Evolutionary conservation across 331 rosid species (phyloP).

Genomic region (Pyrus hybrid): DNA sequence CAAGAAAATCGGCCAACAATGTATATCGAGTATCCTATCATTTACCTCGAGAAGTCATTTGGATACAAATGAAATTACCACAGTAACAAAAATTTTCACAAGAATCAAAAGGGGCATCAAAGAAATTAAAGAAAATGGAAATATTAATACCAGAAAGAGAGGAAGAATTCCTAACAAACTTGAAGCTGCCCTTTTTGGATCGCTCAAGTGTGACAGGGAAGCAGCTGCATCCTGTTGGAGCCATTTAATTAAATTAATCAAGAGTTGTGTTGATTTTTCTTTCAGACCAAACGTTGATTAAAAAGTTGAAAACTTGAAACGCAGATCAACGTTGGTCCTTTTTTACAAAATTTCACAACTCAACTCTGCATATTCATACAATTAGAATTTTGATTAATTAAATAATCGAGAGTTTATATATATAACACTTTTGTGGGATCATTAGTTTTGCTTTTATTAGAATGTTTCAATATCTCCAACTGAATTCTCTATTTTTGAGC

Average conservation of each 20-base stretch:
- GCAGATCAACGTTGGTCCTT: neutral
- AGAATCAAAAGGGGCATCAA: neutral
- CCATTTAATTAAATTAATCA: neutral
- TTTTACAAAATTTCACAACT: neutral
- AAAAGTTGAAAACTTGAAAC: neutral
- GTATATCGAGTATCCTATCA: neutral
- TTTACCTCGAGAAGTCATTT: neutral
- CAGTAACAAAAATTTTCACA: neutral
- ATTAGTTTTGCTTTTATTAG: neutral
- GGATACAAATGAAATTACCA: neutral
- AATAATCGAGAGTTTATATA: neutral
- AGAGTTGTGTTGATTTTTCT: neutral
- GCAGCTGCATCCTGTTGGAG: slow-evolving; percentile 27
- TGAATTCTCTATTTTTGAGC: neutral
- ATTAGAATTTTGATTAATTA: neutral
- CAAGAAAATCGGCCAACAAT: neutral
- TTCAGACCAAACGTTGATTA: neutral
- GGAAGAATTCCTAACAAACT: slow-evolving; percentile 7
- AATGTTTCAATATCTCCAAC: neutral
- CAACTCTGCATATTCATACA: neutral
- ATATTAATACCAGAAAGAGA: slow-evolving; percentile 10
- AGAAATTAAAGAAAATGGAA: neutral
- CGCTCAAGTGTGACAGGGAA: slow-evolving; percentile 22
- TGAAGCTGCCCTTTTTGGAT: slow-evolving; percentile 13
- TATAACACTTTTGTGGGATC: neutral